phyloP scores from a whole-genome alignment of 305 asterid genomes.

The Fraxinus angustifolia region DNA sequence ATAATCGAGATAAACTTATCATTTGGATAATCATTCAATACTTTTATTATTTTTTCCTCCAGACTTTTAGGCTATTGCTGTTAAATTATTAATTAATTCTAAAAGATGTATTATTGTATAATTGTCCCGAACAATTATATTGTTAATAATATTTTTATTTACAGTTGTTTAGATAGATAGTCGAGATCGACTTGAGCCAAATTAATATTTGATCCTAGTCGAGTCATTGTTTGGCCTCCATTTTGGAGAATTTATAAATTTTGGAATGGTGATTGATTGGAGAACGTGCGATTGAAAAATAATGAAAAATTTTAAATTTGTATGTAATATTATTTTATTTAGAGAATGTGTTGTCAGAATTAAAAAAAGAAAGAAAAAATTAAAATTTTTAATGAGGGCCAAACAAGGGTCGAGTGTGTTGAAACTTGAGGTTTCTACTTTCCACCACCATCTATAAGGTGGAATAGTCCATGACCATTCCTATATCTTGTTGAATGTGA shows the following conservation, averaged over 20 bases:
- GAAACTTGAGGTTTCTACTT: background rate
- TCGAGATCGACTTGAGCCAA: background rate
- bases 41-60: background rate
- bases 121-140: background rate
- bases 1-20: background rate
- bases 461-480: background rate
- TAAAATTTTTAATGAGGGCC: no score
- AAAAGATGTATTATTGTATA: background rate
- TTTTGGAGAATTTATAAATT: no score
- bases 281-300: no score
- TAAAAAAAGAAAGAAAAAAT: no score
- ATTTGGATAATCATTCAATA: background rate
- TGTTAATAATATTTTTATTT: no score
- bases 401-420: background rate
- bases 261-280: no score
- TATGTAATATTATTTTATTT: no score
- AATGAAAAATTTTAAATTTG: no score
- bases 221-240: no score
- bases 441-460: background rate
- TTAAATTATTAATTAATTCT: no score
- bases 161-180: background rate
- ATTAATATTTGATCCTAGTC: background rate
- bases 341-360: no score
- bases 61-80: background rate
- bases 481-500: background rate